Percentiles rank a stretch among this genome's conserved stretches.
Evolutionary conservation across 106 monocot genomes (phyloP).

Genomic region (Cymbidium sinense): DNA sequence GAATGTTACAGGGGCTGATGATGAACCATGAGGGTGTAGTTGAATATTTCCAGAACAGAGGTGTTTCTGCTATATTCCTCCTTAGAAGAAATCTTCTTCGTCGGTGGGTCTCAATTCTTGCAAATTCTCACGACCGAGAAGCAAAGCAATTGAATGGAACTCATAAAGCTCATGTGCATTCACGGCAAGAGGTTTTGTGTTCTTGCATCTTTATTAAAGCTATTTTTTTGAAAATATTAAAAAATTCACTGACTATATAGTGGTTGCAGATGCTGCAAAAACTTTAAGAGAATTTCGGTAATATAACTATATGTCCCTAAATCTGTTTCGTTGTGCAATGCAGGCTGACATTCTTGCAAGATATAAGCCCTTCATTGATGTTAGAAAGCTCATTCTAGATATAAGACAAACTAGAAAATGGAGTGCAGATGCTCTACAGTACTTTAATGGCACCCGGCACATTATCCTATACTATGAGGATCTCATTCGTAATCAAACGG

Average conservation of each 20-base stretch:
- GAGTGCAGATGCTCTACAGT: constrained; percentile 42
- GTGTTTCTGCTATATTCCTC: constrained; percentile 54
- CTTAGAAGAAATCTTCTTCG: constrained; percentile 28
- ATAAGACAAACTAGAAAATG: constrained; percentile 38
- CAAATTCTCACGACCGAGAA: constrained; percentile 47
- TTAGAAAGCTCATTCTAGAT: constrained; percentile 28
- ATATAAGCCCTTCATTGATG: constrained; percentile 65
- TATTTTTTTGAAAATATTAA: not conserved
- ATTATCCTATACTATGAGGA: constrained; percentile 87
- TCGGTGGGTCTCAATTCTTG: constrained; percentile 42
- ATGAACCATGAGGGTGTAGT: constrained; percentile 40
- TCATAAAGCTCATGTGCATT: constrained; percentile 71
- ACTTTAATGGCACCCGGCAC: constrained; percentile 71
- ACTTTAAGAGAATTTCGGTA: not conserved
- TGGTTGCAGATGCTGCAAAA: not conserved
- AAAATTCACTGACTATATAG: not conserved
- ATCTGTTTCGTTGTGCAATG: not conserved
- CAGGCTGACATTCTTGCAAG: constrained; percentile 81
- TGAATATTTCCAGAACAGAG: constrained; percentile 54
- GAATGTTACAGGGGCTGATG: constrained; percentile 41
- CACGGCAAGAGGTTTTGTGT: constrained; percentile 36
- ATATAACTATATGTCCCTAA: not conserved
- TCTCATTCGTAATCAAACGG: constrained; percentile 52
- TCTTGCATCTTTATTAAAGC: not conserved
- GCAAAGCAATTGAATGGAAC: constrained; percentile 59